Conservation (phyloP, 129 eudicot species). For the Lactuca sativa region DNA sequence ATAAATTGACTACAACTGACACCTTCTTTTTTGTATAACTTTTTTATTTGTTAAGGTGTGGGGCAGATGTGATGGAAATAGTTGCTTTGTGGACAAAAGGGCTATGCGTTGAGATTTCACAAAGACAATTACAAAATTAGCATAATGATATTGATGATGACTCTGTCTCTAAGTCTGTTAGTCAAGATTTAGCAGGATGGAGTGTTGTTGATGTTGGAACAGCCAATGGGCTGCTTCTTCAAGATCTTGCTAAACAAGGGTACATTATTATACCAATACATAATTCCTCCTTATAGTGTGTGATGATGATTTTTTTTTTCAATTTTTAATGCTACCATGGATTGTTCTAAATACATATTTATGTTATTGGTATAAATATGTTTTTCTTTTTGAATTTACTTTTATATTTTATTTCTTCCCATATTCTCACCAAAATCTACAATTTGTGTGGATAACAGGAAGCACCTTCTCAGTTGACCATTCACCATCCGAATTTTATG, state of each 20-base stretch:
- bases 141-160: conserved; percentile 32
- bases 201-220: conserved; percentile 96
- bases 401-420: no score
- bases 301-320: no score
- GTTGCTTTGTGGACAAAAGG: conserved; percentile 90
- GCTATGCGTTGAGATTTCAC: conserved; percentile 67
- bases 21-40: no score
- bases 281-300: no score
- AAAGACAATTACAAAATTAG: conserved; percentile 57
- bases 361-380: no score
- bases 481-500: conserved; percentile 71
- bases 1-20: not conserved
- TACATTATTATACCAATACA: conserved; percentile 18
- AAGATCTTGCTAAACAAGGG: conserved; percentile 98
- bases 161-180: conserved; percentile 36
- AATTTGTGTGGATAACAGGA: conserved; percentile 65
- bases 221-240: conserved; percentile 95
- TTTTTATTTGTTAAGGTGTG: no score
- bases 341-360: no score
- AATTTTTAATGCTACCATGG: conserved; percentile 13
- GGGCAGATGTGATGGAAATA: conserved; percentile 95
- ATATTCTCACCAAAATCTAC: conserved; percentile 96
- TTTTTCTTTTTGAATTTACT: no score
- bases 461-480: conserved; percentile 98
- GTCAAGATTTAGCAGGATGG: conserved; percentile 67